Conservation (phyloP, 257 asterid genomes). For the Craterostigma plantagineum region DNA sequence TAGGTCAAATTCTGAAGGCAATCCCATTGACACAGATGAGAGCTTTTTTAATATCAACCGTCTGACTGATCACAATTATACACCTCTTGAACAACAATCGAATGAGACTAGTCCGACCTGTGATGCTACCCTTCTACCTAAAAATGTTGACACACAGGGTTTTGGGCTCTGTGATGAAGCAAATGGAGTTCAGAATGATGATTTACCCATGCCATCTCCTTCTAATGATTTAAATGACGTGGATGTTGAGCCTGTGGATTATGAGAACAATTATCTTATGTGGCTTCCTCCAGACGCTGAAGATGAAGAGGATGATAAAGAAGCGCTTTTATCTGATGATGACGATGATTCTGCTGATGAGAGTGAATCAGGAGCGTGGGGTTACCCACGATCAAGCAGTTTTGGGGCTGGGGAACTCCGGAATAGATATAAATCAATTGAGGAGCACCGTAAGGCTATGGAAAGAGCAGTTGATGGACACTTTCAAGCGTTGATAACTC, state of each 20-base stretch:
- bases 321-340: conserved; percentile 43
- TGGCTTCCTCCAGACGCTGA: conserved; percentile 99
- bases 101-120: conserved; percentile 23
- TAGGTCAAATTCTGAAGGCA: conserved; percentile 25
- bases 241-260: conserved; percentile 61
- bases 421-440: conserved; percentile 69
- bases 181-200: conserved; percentile 29
- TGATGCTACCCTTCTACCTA: conserved; percentile 28
- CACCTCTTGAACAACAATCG: conserved; percentile 16
- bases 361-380: conserved; percentile 84
- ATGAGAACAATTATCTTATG: conserved; percentile 70
- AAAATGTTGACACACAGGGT: conserved; percentile 26
- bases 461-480: conserved; percentile 83
- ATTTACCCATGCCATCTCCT: conserved; percentile 66
- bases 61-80: conserved; percentile 21
- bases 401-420: conserved; percentile 74
- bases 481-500: conserved; percentile 81
- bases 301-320: conserved; percentile 83
- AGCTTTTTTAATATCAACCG: conserved; percentile 17
- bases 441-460: conserved; percentile 65
- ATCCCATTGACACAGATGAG: conserved; percentile 13
- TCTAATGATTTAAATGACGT: conserved; percentile 46
- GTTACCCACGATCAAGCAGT: conserved; percentile 52
- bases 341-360: conserved; percentile 47
- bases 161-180: conserved; percentile 16